Base-by-base conservation (phyloP, 2,329 filamentous ascomycete species). In the Penicillium sp. region DNA sequence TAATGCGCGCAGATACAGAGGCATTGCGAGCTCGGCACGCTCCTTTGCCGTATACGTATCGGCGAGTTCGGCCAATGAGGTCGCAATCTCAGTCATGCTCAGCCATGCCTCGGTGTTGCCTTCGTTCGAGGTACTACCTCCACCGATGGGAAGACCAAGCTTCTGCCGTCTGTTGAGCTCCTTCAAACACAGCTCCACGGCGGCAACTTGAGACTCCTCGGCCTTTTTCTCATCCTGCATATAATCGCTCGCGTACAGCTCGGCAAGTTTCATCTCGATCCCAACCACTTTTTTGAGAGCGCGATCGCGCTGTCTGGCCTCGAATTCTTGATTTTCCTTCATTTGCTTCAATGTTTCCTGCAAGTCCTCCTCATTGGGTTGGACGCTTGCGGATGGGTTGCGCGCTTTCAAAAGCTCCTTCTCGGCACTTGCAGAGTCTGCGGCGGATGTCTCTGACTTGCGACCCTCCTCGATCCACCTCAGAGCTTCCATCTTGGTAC, bases 1-100 rank as follows among this genome's bases (percentile, higher is more conserved):
- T 32, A 95, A 75, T 5, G 90, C 88, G 62, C 94, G 89, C 59
- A 96, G 81, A 66, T 90, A 95, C 28, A 96, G 76, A 3, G 90
- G 90, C 24, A 90, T 80, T 5, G 90, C 86, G 2, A 96, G 82
- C 57, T 91, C 87, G 62, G 89, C 85, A 58, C 87, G 82, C 39
- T 84, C 80, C 58, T 81, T 82, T 42, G 79, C 76, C 62, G 88
- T 82, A 68, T 95, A 96, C 58, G 84, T 82, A 49, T 84, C 79
- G 13, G 81, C 91, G 25, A 96, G 77, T 9, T 87, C 85, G 80
- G 62, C 47, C 50, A 63, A 50, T 7, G 57, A 56, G 9, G 60
- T 57, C 4, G 62, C 66, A 46, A 66, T 65, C 61, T 75, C 69
- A 41, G 64, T 58, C 26, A 68, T 58, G 39, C 61, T 69, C 59